Base-by-base conservation (phyloP, 1,139 yeast species). In the Arxiozyma heterogenica region DNA sequence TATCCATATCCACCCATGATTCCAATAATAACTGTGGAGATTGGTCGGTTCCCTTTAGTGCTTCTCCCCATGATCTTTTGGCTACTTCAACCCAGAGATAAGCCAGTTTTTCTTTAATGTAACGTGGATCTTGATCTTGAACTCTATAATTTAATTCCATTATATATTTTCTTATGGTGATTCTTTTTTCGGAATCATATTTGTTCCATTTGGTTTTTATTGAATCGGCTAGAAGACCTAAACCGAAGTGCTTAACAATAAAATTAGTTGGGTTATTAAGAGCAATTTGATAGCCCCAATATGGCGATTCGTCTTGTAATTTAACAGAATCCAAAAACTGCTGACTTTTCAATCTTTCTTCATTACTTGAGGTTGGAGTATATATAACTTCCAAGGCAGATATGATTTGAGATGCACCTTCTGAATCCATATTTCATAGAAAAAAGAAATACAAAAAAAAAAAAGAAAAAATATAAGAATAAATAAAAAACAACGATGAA, bases 1-100 rank as follows among this genome's bases (percentile, higher is more conserved):
- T 72, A 65, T 94, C 98, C 96, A 94, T 89, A 22, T 85, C 80
- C 2, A 76, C 76, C 98, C 98, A 94, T n/a, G 95, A 91, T 57
- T 81, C 85, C 3, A 72, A 60, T 41, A 77, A 71, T 52, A 81
- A 83, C 51, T 76, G 74, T 27, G 74, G 74, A 51, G 64, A 54
- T 50, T 71, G 63, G 11, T 63, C 59, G n/a, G 64, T 65, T 25
- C 67, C 71, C 53, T 69, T 69, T 25, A 73, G 59, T 45, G 70
- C 78, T 50, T 77, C 75, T 11, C 98, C 98, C 98, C 98, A 94
- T 44, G 82, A 78, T 53, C 95, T 77, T 66, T 94, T 93, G n/a
- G 96, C 95, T 15, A 93, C 76, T 45, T 90, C 85, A 0, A 88
- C 96, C 97, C 98, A 91, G 25, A 93, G 72, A 60, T 81, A 84